Evolutionary conservation across 2,329 filamentous ascomycete species (phyloP).

Genomic region (Alternaria triticimaculans): DNA sequence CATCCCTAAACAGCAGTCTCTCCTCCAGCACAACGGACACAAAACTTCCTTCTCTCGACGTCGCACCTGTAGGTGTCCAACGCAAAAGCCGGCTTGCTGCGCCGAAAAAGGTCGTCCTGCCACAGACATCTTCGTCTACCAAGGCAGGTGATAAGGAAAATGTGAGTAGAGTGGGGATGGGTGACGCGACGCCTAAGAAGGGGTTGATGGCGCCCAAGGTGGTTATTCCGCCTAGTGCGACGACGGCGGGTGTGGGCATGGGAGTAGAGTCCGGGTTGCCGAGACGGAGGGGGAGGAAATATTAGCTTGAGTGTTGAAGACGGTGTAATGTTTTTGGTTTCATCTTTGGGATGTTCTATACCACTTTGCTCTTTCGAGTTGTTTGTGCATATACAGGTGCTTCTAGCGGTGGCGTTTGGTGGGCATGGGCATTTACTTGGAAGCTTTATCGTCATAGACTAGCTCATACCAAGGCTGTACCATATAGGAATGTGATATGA

Average conservation of each 20-base stretch:
- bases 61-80: constrained; percentile 33
- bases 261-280: constrained; percentile 38
- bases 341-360: not conserved
- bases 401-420: not conserved
- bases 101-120: constrained; percentile 44
- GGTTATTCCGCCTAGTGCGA: constrained; percentile 17
- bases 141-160: constrained; percentile 36
- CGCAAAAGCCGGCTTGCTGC: constrained; percentile 44
- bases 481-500: no score
- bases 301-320: constrained; percentile 1
- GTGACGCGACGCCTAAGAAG: constrained; percentile 39
- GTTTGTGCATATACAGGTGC: not conserved
- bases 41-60: constrained; percentile 28
- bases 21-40: constrained; percentile 10
- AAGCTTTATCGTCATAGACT: no score
- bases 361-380: not conserved
- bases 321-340: not conserved
- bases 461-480: no score
- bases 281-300: constrained; percentile 34
- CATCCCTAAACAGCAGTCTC: constrained; percentile 13
- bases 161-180: constrained; percentile 19
- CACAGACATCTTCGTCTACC: constrained; percentile 19
- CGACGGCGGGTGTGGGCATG: not conserved
- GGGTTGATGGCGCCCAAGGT: constrained; percentile 35
- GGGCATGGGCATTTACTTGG: not conserved